Conservation (phyloP, 2,329 filamentous ascomycete genomes). For the Xylariaceae sp. region DNA sequence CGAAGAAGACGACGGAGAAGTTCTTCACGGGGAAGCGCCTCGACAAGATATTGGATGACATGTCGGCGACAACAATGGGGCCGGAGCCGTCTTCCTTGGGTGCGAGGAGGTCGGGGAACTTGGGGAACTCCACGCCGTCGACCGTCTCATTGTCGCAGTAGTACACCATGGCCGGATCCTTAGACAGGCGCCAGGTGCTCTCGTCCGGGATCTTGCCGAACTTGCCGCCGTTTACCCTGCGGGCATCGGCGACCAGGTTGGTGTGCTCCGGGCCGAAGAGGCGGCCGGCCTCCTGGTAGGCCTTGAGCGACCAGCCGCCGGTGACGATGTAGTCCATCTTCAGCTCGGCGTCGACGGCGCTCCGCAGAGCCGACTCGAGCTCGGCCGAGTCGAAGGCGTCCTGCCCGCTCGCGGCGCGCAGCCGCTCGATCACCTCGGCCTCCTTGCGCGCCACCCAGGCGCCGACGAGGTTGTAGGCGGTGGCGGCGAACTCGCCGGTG, state of each 20-base stretch:
- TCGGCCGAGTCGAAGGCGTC: slow-evolving; percentile 46
- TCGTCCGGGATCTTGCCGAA: slow-evolving; percentile 79
- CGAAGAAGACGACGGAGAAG: slow-evolving; percentile 81
- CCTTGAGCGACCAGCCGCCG: slow-evolving; percentile 85
- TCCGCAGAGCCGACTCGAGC: slow-evolving; percentile 51
- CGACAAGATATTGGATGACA: slow-evolving; percentile 90
- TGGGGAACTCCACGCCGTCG: slow-evolving; percentile 84
- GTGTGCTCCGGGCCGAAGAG: slow-evolving; percentile 71
- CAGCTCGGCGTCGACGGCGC: slow-evolving; percentile 61
- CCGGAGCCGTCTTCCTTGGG: slow-evolving; percentile 51
- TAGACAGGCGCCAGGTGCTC: slow-evolving; percentile 66
- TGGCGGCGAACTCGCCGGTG: slow-evolving; percentile 76
- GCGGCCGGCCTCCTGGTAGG: slow-evolving; percentile 71
- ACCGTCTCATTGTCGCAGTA: slow-evolving; percentile 93
- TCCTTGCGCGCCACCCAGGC: slow-evolving; percentile 71
- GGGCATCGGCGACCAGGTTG: slow-evolving; percentile 67
- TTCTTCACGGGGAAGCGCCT: slow-evolving; percentile 69
- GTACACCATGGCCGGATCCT: slow-evolving; percentile 68
- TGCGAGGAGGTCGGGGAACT: slow-evolving; percentile 57
- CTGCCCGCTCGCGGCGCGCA: slow-evolving; percentile 37
- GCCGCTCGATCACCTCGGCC: slow-evolving; percentile 48
- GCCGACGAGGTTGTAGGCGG: slow-evolving; percentile 75
- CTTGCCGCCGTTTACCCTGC: slow-evolving; percentile 64
- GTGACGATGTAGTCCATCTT: slow-evolving; percentile 87
- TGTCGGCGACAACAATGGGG: slow-evolving; percentile 79